These are phyloP conservation scores for Coemansia sp. DNA, from an alignment of 192 early-diverging fungal genomes.

Conservation along the genomic window DNA sequence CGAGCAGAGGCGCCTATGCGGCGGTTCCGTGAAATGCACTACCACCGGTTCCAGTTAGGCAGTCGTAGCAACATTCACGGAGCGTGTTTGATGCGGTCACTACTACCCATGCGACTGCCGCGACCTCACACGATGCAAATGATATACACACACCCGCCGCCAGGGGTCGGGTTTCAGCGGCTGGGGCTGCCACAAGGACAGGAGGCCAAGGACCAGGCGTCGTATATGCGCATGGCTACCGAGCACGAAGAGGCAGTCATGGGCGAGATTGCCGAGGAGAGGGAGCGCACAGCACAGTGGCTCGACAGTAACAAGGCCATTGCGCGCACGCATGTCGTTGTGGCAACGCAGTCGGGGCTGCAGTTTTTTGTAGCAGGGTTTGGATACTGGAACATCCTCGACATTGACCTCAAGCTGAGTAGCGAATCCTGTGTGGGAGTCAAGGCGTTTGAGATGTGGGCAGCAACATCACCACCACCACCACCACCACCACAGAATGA, in stretches of 20 bases:
- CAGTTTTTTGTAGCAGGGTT: slow-evolving; percentile 53
- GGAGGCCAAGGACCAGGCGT: slow-evolving; percentile 21
- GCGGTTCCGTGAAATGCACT: slow-evolving; percentile 55
- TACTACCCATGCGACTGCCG: slow-evolving; percentile 49
- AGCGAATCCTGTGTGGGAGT: slow-evolving; percentile 52
- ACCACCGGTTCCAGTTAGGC: slow-evolving; percentile 50
- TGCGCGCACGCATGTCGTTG: slow-evolving; percentile 45
- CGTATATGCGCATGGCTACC: not conserved
- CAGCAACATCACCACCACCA: not conserved
- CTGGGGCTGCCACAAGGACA: slow-evolving; percentile 15
- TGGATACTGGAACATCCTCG: slow-evolving; percentile 56
- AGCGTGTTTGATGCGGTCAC: slow-evolving; percentile 43
- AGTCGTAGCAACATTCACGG: slow-evolving; percentile 55
- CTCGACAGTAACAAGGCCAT: slow-evolving; percentile 18
- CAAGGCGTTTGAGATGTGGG: slow-evolving; percentile 51
- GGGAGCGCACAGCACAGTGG: slow-evolving; percentile 31
- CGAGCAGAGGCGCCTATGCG: slow-evolving; percentile 24
- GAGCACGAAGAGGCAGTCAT: slow-evolving; percentile 23
- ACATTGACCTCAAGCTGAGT: slow-evolving; percentile 37
- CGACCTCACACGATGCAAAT: slow-evolving; percentile 53
- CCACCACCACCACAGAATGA: not conserved
- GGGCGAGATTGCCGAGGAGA: slow-evolving; percentile 30
- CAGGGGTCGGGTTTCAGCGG: slow-evolving; percentile 46
- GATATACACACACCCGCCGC: slow-evolving; percentile 49
- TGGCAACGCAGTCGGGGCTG: slow-evolving; percentile 47